These are phyloP conservation scores for Polychaeton citri DNA, from an alignment of 2,329 filamentous ascomycete species.

Conservation along the genomic window DNA sequence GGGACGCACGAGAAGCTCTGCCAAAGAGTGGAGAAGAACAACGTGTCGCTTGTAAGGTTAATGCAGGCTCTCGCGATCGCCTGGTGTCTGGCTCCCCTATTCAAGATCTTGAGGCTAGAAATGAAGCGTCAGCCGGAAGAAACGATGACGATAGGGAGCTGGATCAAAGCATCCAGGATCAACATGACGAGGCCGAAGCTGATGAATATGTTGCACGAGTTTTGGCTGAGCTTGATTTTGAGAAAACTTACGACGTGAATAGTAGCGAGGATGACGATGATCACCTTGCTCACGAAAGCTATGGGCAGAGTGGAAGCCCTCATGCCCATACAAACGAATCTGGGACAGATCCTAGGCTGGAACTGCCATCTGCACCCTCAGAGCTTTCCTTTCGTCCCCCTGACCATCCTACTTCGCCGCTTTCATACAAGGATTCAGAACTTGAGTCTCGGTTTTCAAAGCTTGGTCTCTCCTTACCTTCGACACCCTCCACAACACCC, in stretches of 20 bases:
- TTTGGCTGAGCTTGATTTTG: slow-evolving; percentile 33
- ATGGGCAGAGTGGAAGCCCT: too few relatives aligned
- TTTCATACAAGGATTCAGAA: slow-evolving; percentile 27
- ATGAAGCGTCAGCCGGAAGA: too few relatives aligned
- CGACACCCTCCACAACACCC: slow-evolving; percentile 32
- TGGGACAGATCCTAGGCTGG: slow-evolving; percentile 1
- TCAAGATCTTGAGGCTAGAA: too few relatives aligned
- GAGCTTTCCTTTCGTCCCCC: slow-evolving; percentile 8
- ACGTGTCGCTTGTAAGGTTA: too few relatives aligned
- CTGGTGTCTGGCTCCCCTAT: too few relatives aligned
- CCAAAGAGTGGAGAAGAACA: slow-evolving; percentile 15
- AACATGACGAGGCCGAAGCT: slow-evolving; percentile 27
- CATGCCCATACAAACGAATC: background rate
- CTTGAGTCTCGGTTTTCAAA: slow-evolving; percentile 32
- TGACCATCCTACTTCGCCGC: slow-evolving; percentile 13
- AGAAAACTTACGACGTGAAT: slow-evolving; percentile 23
- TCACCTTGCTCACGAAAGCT: background rate
- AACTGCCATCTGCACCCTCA: slow-evolving; percentile 21
- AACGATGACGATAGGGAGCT: too few relatives aligned
- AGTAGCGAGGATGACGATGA: slow-evolving; percentile 5
- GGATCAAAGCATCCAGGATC: too few relatives aligned
- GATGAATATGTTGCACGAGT: slow-evolving; percentile 33
- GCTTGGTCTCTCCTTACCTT: slow-evolving; percentile 32
- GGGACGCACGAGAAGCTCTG: slow-evolving; percentile 27
- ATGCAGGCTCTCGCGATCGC: too few relatives aligned